A percentile compares a stretch with the other conserved stretches of the same genome.
These are phyloP conservation scores for Heracleum sosnowskyi DNA, from an alignment of 129 eudicot species.

Conservation along the genomic window DNA sequence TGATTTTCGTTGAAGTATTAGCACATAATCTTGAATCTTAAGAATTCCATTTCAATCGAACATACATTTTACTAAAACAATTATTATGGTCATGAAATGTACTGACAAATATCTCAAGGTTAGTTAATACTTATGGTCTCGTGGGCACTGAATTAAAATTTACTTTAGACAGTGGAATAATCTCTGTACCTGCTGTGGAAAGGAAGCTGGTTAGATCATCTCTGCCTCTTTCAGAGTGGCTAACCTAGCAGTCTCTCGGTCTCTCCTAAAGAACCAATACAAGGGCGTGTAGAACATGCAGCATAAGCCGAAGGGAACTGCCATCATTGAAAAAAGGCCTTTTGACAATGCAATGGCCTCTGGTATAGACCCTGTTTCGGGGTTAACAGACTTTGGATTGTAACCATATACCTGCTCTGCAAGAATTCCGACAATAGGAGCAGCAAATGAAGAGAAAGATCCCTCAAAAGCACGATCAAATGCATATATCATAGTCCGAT, in stretches of 20 bases:
- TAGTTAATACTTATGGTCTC: not conserved
- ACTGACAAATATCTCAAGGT: not conserved
- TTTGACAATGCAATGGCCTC: slow-evolving; percentile 87
- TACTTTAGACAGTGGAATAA: not conserved
- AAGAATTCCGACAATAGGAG: slow-evolving; percentile 85
- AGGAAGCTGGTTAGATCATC: slow-evolving; percentile 35
- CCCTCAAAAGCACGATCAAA: slow-evolving; percentile 90
- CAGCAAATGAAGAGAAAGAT: slow-evolving; percentile 90
- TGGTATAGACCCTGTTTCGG: slow-evolving; percentile 46
- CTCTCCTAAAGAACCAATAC: slow-evolving; percentile 66
- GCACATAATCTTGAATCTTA: too few relatives aligned
- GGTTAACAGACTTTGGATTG: slow-evolving; percentile 60
- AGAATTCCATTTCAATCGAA: too few relatives aligned
- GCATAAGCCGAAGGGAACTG: slow-evolving; percentile 81
- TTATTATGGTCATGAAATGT: not conserved
- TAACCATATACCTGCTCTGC: slow-evolving; percentile 91
- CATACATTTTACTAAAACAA: too few relatives aligned
- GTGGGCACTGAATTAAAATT: not conserved
- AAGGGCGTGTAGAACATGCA: slow-evolving; percentile 78
- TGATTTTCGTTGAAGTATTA: too few relatives aligned
- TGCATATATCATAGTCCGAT: slow-evolving; percentile 94
- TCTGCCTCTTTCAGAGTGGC: slow-evolving; percentile 64
- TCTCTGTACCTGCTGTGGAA: not conserved
- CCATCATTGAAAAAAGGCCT: slow-evolving; percentile 93
- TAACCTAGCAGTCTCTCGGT: slow-evolving; percentile 64